Evolutionary conservation across 441 rosid species (phyloP).

Genomic region (Adansonia rubrostipa): DNA sequence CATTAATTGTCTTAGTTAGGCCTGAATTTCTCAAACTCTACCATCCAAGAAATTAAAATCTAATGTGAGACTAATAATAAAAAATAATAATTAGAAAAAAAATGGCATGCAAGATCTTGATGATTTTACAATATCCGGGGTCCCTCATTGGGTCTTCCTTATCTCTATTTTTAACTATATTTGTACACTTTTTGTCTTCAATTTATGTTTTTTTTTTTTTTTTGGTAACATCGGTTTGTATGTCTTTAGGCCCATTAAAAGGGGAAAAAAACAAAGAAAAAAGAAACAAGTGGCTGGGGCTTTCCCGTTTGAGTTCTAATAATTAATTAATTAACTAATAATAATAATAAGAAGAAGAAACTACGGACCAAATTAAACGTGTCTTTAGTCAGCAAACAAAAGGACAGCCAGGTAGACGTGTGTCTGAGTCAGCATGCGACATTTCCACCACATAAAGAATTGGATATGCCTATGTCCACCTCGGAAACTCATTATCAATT

Average conservation of each 20-base stretch:
- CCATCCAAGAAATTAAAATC: too few species aligned
- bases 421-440: slow-evolving; percentile 27
- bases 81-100: too few species aligned
- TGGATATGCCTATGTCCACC: neutral
- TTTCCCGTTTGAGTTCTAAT: neutral
- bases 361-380: neutral
- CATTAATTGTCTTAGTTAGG: too few species aligned
- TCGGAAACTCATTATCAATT: neutral
- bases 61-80: too few species aligned
- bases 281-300: neutral
- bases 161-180: neutral
- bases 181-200: too few species aligned
- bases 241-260: too few species aligned
- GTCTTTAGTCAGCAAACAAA: slow-evolving; percentile 18
- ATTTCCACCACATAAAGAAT: slow-evolving; percentile 20
- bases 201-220: too few species aligned
- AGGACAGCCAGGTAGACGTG: slow-evolving; percentile 26
- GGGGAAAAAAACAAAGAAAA: too few species aligned
- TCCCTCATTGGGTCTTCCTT: neutral
- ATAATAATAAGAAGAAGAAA: neutral
- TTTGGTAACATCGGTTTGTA: too few species aligned
- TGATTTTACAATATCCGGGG: too few species aligned
- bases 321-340: neutral
- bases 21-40: too few species aligned
- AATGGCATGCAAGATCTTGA: too few species aligned